Percentiles rank a stretch among this genome's conserved stretches.
Conservation (phyloP, 2,329 filamentous ascomycete genomes). For the Emericellopsis cladophorae region DNA sequence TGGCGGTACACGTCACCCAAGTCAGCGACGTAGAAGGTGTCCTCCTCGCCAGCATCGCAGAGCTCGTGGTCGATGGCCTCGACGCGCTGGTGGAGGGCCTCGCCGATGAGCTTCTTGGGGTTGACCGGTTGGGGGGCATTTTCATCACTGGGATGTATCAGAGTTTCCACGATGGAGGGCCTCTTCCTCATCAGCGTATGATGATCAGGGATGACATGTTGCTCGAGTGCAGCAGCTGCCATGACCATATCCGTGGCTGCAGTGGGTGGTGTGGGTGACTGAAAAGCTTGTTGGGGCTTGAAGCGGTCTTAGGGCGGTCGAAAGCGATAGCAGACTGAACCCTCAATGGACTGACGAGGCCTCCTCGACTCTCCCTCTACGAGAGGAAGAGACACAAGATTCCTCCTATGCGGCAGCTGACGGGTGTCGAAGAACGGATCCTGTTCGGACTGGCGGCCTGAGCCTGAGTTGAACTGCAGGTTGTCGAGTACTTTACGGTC, state of each 20-base stretch:
- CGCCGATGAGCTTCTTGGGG: slow-evolving; percentile 73
- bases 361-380: slow-evolving; percentile 98
- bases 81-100: slow-evolving; percentile 77
- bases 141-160: slow-evolving; percentile 15
- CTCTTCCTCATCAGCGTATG: slow-evolving; percentile 31
- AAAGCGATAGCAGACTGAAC: slow-evolving; percentile 87
- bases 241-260: slow-evolving; percentile 48
- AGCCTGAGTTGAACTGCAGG: slow-evolving; percentile 36
- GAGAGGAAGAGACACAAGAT: slow-evolving; percentile 98
- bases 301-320: slow-evolving; percentile 75
- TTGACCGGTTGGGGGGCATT: slow-evolving; percentile 25
- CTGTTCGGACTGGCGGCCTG: slow-evolving; percentile 24
- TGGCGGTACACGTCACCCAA: slow-evolving; percentile 98
- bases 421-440: slow-evolving; percentile 46
- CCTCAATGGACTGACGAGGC: slow-evolving; percentile 85
- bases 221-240: slow-evolving; percentile 47
- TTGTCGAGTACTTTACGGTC: slow-evolving; percentile 35
- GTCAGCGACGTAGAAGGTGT: slow-evolving; percentile 96
- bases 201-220: slow-evolving; percentile 33
- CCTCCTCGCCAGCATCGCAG: slow-evolving; percentile 87
- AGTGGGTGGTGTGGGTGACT: slow-evolving; percentile 6
- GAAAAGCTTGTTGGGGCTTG: slow-evolving; percentile 4
- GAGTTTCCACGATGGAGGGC: slow-evolving; percentile 22
- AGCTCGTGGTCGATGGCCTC: slow-evolving; percentile 73
- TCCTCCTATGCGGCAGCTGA: slow-evolving; percentile 99